Base-by-base conservation (phyloP, 2,329 filamentous ascomycete species). In the Neonectria neomacrospora region DNA sequence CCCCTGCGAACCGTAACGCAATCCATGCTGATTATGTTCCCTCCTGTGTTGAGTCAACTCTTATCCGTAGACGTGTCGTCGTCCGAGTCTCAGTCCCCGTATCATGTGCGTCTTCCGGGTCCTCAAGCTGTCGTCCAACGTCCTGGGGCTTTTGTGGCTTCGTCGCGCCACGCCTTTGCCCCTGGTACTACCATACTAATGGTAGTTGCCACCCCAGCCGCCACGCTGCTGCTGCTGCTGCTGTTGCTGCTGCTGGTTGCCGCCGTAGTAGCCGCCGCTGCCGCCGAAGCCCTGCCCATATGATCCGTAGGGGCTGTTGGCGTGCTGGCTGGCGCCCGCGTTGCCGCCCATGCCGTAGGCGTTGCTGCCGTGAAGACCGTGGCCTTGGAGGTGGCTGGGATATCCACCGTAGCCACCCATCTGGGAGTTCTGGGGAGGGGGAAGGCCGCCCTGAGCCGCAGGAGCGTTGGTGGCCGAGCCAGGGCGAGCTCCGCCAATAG, bases 121-220 rank as follows among this genome's bases (percentile, higher is more conserved):
- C 51, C 41, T 22, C 20, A 23, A 22, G 34, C 34, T 47, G 44
- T 37, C 30, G 50, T 62, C 42, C 32, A 39, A 41, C 47, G 51
- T 32, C 39, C 45, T 30, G 45, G 44, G 48, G 52, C 47, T 41
- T n/a, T 50, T 10, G 30, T 45, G 47, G 53, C 48, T 39, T 26
- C 41, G 30, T 47, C 70, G 59, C 66, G 55, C 72, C 62, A 67
- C 70, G 54, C 73, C 16, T 37, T n/a, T 72, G 67, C 72, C 71
- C 70, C 68, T 63, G 65, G 53, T 28, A 54, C 72, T 74, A 78
- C 75, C 75, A 73, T 71, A 71, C 76, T 83, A 82, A 70, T 85
- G 81, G 81, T 88, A 88, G 82, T 88, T 88, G 70, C 81, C 82
- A 69, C 86, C 86, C 86, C 86, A 88, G 72, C 86, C 85, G 67